Evolutionary conservation across 73 alveolate genomes (phyloP).

Genomic region (Uronychia binucleata): DNA sequence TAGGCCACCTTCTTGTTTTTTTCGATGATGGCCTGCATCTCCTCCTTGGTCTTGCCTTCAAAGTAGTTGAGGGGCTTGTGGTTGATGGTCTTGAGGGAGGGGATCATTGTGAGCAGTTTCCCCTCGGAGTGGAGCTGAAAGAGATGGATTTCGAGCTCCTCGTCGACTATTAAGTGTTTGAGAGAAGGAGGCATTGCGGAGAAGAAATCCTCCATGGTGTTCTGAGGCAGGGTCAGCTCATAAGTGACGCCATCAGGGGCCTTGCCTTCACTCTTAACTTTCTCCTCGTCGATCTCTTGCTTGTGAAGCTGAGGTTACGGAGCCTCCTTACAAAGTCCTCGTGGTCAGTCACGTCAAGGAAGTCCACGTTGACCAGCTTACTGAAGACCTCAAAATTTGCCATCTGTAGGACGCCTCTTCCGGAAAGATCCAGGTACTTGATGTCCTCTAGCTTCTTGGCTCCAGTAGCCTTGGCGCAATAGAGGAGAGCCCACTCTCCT

Average conservation of each 20-base stretch:
- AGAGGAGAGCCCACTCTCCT: slow-evolving; percentile 77
- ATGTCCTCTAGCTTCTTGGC: slow-evolving; percentile 57
- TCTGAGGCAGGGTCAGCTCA: slow-evolving; percentile 22
- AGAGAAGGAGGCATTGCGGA: slow-evolving; percentile 42
- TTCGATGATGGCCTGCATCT: slow-evolving; percentile 13
- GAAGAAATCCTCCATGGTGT: slow-evolving; percentile 46
- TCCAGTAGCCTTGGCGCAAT: slow-evolving; percentile 56
- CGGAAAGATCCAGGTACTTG: slow-evolving; percentile 66
- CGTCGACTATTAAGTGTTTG: slow-evolving; percentile 60
- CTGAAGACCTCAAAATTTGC: slow-evolving; percentile 44
- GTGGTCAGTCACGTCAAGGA: slow-evolving; percentile 50
- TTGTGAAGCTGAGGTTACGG: slow-evolving; percentile 12
- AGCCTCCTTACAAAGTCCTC: slow-evolving; percentile 47
- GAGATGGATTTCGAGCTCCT: slow-evolving; percentile 60
- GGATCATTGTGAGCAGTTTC: slow-evolving; percentile 45
- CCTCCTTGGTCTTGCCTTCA: slow-evolving; percentile 15
- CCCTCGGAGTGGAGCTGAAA: slow-evolving; percentile 38
- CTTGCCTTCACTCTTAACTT: slow-evolving; percentile 29
- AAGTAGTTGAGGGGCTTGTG: slow-evolving; percentile 22
- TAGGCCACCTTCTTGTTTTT: slow-evolving; percentile 61
- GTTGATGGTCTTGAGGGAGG: slow-evolving; percentile 57
- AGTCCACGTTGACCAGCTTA: slow-evolving; percentile 24
- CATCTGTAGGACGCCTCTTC: slow-evolving; percentile 62
- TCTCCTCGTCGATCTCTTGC: slow-evolving; percentile 50
- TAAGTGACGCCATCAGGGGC: slow-evolving; percentile 7